These are phyloP conservation scores for Colletotrichum cordylinicola DNA, from an alignment of 2,329 filamentous ascomycete genomes.

Conservation along the genomic window DNA sequence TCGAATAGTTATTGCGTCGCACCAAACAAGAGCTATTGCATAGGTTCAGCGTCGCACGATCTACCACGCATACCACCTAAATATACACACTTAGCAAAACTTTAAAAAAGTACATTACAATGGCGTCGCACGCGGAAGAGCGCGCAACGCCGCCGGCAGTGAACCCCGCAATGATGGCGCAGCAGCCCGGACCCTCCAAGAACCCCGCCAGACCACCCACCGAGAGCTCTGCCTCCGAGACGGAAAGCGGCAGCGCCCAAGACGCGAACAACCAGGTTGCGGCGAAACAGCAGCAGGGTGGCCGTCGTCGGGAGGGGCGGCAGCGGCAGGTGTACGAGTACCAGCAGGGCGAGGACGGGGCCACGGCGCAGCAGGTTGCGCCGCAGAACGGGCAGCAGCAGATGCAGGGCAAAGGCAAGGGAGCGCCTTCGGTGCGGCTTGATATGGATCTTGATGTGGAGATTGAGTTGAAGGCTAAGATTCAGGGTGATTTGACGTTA, in stretches of 20 bases:
- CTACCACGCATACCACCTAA: background rate
- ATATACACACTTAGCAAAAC: background rate
- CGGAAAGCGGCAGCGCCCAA: background rate
- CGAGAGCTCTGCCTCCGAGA: background rate
- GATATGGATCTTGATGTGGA: constrained; percentile 21
- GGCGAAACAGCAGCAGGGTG: fast-evolving
- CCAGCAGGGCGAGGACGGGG: background rate
- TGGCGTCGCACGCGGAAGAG: background rate
- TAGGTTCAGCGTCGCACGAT: background rate
- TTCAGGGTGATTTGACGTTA: constrained; percentile 3
- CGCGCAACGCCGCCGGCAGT: background rate
- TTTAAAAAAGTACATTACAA: background rate
- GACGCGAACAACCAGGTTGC: background rate
- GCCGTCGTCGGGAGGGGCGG: background rate
- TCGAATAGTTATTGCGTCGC: background rate
- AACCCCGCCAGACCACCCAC: background rate
- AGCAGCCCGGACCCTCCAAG: background rate
- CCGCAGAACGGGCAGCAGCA: background rate
- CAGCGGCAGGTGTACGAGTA: background rate
- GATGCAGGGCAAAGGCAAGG: background rate
- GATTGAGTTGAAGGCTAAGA: constrained; percentile 20
- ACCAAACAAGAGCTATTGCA: fast-evolving
- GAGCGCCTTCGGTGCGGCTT: constrained; percentile 7
- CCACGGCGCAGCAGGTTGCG: background rate
- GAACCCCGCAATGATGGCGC: background rate